Evolutionary conservation across 192 early-diverging fungal species (phyloP).

Genomic region (Entophlyctis luteolus): DNA sequence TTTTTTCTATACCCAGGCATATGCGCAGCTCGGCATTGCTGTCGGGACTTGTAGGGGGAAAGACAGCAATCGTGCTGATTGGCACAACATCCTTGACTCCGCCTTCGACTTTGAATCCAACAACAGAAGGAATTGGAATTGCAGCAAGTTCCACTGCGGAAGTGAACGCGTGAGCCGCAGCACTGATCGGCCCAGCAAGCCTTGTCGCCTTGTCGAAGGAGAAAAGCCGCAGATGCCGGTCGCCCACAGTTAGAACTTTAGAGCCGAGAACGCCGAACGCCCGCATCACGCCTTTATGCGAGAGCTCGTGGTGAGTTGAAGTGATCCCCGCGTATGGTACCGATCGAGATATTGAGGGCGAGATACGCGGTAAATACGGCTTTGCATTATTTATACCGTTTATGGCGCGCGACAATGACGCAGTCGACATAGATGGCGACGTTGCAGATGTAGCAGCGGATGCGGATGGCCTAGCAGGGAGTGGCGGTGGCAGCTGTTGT

Average conservation of each 20-base stretch:
- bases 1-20: conserved; percentile 11
- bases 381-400: background rate
- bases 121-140: background rate
- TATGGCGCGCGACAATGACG: background rate
- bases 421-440: background rate
- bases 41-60: background rate
- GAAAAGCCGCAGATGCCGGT: conserved; percentile 35
- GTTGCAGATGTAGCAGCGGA: background rate
- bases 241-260: conserved; percentile 32
- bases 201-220: background rate
- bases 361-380: background rate
- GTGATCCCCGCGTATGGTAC: background rate
- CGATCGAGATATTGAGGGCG: background rate
- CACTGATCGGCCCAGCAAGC: background rate
- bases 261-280: conserved; percentile 53
- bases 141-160: background rate
- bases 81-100: background rate
- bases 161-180: background rate
- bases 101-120: background rate
- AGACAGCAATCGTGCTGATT: background rate
- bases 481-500: background rate
- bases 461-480: background rate
- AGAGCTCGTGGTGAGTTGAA: conserved; percentile 34
- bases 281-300: conserved; percentile 44
- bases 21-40: background rate